phyloP scores from a whole-genome alignment of 352 stramenopile genomes.

The Hyaloperonospora arabidopsidis region DNA sequence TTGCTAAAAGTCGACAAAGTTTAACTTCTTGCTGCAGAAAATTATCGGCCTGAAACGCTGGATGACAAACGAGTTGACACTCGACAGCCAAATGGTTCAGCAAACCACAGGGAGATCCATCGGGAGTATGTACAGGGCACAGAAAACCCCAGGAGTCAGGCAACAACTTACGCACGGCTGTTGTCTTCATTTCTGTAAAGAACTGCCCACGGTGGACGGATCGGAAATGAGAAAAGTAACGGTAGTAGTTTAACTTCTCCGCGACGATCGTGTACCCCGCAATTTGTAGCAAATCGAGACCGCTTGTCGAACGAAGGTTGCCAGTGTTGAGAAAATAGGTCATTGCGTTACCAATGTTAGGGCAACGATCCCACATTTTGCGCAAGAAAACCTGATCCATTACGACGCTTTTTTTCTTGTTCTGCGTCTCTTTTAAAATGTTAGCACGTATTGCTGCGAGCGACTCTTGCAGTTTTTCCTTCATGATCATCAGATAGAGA shows the following conservation, averaged over 20 bases:
- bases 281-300: constrained; percentile 96
- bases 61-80: constrained; percentile 78
- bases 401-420: constrained; percentile 49
- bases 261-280: constrained; percentile 99
- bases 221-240: constrained; percentile 98
- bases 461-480: constrained; percentile 97
- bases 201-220: constrained; percentile 98
- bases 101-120: constrained; percentile 97
- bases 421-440: constrained; percentile 72
- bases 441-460: constrained; percentile 64
- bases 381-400: constrained; percentile 87
- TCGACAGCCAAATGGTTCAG: constrained; percentile 97
- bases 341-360: constrained; percentile 91
- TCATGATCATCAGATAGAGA: constrained; percentile 94
- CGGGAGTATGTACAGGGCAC: constrained; percentile 98
- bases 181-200: constrained; percentile 99
- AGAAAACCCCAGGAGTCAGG: constrained; percentile 99
- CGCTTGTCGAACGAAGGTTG: constrained; percentile 95
- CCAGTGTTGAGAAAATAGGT: constrained; percentile 98
- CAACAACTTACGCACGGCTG: constrained; percentile 95
- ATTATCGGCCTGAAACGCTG: constrained; percentile 64
- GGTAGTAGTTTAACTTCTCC: constrained; percentile 98
- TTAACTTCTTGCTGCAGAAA: constrained; percentile 69
- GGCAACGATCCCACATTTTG: constrained; percentile 89
- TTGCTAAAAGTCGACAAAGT: constrained; percentile 64